Percentiles rank a stretch among this genome's conserved stretches.
Conservation (phyloP, 1,139 yeast genomes). For the Yarrowia galli region DNA sequence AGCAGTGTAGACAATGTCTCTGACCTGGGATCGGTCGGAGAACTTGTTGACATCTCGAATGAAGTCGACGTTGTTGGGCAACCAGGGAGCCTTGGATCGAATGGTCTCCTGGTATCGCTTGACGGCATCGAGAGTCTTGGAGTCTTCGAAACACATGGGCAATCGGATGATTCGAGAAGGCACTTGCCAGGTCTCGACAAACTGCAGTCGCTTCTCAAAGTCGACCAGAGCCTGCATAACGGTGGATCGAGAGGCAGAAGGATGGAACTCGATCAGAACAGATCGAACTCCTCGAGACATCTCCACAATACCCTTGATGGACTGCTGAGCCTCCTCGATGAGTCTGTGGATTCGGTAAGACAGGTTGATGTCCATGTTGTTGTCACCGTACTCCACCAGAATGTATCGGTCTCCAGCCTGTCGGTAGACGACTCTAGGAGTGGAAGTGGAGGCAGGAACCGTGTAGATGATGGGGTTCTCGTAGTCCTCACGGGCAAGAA, state of each 20-base stretch:
- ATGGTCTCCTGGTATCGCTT: conserved; percentile 91
- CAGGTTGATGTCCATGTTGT: conserved; percentile 81
- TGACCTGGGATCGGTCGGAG: conserved; percentile 69
- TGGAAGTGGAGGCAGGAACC: conserved; percentile 42
- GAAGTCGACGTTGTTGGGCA: conserved; percentile 96
- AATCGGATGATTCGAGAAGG: conserved; percentile 80
- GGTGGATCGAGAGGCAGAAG: conserved; percentile 59
- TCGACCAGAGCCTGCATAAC: conserved; percentile 70
- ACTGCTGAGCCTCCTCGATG: conserved; percentile 66
- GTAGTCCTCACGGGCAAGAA: conserved; percentile 29
- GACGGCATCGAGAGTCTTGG: conserved; percentile 86
- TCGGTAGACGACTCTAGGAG: conserved; percentile 82
- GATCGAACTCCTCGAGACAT: conserved; percentile 98
- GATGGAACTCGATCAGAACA: conserved; percentile 83
- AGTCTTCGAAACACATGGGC: conserved; percentile 97
- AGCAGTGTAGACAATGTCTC: conserved; percentile 85
- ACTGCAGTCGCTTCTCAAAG: conserved; percentile 75
- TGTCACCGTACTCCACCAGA: conserved; percentile 90
- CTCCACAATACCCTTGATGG: conserved; percentile 80
- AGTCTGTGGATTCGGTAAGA: conserved; percentile 85
- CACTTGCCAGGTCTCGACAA: conserved; percentile 83
- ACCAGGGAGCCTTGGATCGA: conserved; percentile 93
- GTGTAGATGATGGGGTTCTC: conserved; percentile 38
- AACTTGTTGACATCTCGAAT: conserved; percentile 87
- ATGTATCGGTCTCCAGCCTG: conserved; percentile 97